Percentiles rank a stretch among this genome's conserved stretches.
Evolutionary conservation across 768 basidiomycete species (phyloP).

Genomic region (Macrocybe gigantea): DNA sequence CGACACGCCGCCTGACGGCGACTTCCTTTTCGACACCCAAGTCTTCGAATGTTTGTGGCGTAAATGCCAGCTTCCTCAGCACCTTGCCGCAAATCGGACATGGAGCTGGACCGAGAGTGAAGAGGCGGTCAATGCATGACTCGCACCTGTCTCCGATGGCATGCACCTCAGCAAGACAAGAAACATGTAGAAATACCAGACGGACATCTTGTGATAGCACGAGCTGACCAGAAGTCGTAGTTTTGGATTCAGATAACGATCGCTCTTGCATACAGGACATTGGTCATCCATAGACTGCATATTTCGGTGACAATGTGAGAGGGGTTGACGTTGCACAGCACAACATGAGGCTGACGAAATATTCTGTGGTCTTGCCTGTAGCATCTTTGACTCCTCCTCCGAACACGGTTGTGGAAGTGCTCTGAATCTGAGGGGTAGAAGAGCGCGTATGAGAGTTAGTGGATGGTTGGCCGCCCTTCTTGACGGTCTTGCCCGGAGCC

Average conservation of each 20-base stretch:
- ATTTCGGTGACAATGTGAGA: not conserved
- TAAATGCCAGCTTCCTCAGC: slow-evolving; percentile 90
- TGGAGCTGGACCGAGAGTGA: slow-evolving; percentile 92
- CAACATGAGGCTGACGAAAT: slow-evolving; percentile 47
- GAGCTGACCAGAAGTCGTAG: slow-evolving; percentile 89
- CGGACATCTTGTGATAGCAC: slow-evolving; percentile 97
- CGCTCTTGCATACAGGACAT: slow-evolving; percentile 96
- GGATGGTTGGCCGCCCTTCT: slow-evolving; percentile 50
- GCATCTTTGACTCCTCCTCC: slow-evolving; percentile 85
- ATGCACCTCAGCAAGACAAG: not conserved
- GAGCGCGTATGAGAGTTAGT: slow-evolving; percentile 49
- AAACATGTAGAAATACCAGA: slow-evolving; percentile 5
- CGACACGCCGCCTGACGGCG: slow-evolving; percentile 77
- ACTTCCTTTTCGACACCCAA: slow-evolving; percentile 93
- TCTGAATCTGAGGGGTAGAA: slow-evolving; percentile 61
- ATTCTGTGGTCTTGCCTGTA: slow-evolving; percentile 77
- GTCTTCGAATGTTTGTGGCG: slow-evolving; percentile 92
- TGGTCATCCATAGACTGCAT: slow-evolving; percentile 82
- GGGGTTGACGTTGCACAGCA: not conserved
- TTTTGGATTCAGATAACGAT: slow-evolving; percentile 93
- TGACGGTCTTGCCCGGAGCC: slow-evolving; percentile 73
- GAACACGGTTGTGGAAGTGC: slow-evolving; percentile 68
- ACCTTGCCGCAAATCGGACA: slow-evolving; percentile 91
- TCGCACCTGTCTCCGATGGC: slow-evolving; percentile 68
- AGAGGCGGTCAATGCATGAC: slow-evolving; percentile 94